These are phyloP conservation scores for Phellopilus nigrolimitatus DNA, from an alignment of 1,284 basidiomycete genomes.

Conservation along the genomic window DNA sequence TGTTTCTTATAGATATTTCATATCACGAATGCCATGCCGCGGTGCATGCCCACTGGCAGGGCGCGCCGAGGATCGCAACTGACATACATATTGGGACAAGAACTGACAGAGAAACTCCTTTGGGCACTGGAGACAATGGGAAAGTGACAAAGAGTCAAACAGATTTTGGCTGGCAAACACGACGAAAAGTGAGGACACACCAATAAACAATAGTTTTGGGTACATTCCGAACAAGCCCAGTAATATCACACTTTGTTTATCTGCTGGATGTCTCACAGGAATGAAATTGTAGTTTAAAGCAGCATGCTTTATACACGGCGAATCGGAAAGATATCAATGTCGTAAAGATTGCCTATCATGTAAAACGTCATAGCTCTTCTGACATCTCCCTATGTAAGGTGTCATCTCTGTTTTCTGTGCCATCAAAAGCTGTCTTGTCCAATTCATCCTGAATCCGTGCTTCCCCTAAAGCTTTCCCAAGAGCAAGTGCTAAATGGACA, in stretches of 20 bases:
- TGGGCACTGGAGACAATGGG: constrained; percentile 67
- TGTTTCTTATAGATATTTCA: no score
- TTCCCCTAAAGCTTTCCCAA: constrained; percentile 54
- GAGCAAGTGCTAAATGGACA: constrained; percentile 54
- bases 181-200: neutral
- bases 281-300: no score
- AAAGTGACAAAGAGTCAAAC: constrained; percentile 79
- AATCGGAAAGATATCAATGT: no score
- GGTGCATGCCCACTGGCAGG: constrained; percentile 76
- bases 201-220: neutral
- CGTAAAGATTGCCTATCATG: no score
- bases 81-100: constrained; percentile 93
- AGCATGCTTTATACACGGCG: no score
- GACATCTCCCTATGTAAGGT: neutral
- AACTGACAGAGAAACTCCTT: constrained; percentile 58
- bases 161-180: constrained; percentile 51
- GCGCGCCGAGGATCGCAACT: constrained; percentile 71
- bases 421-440: neutral
- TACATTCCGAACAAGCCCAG: neutral
- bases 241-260: neutral
- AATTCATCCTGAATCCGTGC: constrained; percentile 42
- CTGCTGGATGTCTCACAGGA: no score
- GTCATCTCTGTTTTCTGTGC: neutral
- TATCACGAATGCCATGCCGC: constrained; percentile 87
- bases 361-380: constrained; percentile 3